phyloP scores from a whole-genome alignment of 1,139 yeast species.

The Tardiomyces depauwii region DNA sequence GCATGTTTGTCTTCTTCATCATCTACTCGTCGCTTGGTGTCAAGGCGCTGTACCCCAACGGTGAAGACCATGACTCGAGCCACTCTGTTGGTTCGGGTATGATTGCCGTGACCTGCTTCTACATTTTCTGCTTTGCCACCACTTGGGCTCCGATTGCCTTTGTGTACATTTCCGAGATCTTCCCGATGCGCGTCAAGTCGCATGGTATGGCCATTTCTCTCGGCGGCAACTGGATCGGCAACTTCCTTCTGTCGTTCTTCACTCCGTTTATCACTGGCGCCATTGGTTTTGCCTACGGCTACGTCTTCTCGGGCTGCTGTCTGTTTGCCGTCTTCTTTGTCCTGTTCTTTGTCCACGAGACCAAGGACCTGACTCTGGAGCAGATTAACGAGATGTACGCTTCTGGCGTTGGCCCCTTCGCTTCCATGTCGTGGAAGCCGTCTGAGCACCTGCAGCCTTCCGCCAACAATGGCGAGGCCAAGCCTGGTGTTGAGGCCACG shows the following conservation, averaged over 20 bases:
- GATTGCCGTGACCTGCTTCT: slow-evolving; percentile 70
- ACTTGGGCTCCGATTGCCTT: slow-evolving; percentile 35
- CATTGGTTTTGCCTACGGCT: slow-evolving; percentile 37
- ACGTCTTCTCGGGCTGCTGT: slow-evolving; percentile 61
- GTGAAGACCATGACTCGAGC: slow-evolving; percentile 23
- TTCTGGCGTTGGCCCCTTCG: background rate
- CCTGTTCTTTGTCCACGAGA: slow-evolving; percentile 47
- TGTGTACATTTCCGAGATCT: slow-evolving; percentile 42
- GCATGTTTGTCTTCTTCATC: slow-evolving; percentile 55
- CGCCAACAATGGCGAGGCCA: background rate
- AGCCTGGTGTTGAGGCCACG: background rate
- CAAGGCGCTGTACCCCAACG: slow-evolving; percentile 42
- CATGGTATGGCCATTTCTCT: slow-evolving; percentile 42
- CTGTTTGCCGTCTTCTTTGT: slow-evolving; percentile 23
- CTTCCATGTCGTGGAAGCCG: background rate
- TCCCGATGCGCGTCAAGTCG: slow-evolving; percentile 36
- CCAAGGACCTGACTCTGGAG: slow-evolving; percentile 55
- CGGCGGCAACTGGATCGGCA: slow-evolving; percentile 39
- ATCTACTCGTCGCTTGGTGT: slow-evolving; percentile 64
- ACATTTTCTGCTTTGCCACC: slow-evolving; percentile 72
- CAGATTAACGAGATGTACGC: slow-evolving; percentile 36
- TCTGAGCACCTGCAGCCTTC: background rate
- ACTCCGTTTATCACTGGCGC: slow-evolving; percentile 7
- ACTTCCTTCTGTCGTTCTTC: slow-evolving; percentile 21
- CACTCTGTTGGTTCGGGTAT: slow-evolving; percentile 58